A percentile compares a stretch with the other conserved stretches of the same genome.
phyloP scores from a whole-genome alignment of 768 basidiomycete genomes.

The Coprinellus aureogranulatus region DNA sequence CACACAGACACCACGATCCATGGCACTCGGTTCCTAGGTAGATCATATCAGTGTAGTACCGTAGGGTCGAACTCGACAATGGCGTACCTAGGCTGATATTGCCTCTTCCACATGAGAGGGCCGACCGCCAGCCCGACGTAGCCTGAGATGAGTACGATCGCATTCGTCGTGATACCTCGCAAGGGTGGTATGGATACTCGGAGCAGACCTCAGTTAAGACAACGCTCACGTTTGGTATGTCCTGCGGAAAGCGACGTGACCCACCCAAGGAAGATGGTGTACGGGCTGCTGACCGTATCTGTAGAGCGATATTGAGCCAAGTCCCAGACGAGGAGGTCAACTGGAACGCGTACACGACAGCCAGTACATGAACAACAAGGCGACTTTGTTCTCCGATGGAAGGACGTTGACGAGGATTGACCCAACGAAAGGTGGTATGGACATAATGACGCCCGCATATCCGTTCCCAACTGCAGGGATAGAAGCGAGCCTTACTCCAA shows the following conservation, averaged over 20 bases:
- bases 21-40: slow-evolving; percentile 61
- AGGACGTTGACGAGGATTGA: slow-evolving; percentile 60
- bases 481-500: slow-evolving; percentile 57
- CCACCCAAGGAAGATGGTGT: slow-evolving; percentile 63
- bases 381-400: slow-evolving; percentile 65
- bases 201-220: no score
- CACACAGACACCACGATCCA: slow-evolving; percentile 76
- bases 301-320: not conserved
- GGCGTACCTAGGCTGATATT: slow-evolving; percentile 61
- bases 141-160: slow-evolving; percentile 72
- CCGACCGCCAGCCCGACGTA: slow-evolving; percentile 61
- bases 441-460: slow-evolving; percentile 56
- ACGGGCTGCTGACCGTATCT: slow-evolving; percentile 56
- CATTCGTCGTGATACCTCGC: slow-evolving; percentile 64
- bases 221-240: slow-evolving; percentile 51
- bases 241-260: slow-evolving; percentile 63
- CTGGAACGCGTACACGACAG: slow-evolving; percentile 38
- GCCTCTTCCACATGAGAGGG: slow-evolving; percentile 76
- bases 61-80: not conserved
- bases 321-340: no score
- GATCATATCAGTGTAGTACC: not conserved
- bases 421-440: slow-evolving; percentile 65
- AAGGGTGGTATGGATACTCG: not conserved
- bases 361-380: slow-evolving; percentile 59
- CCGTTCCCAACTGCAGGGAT: slow-evolving; percentile 56